Conservation (phyloP, 176 grass and related monocot species). For the Saccharum officinarum region DNA sequence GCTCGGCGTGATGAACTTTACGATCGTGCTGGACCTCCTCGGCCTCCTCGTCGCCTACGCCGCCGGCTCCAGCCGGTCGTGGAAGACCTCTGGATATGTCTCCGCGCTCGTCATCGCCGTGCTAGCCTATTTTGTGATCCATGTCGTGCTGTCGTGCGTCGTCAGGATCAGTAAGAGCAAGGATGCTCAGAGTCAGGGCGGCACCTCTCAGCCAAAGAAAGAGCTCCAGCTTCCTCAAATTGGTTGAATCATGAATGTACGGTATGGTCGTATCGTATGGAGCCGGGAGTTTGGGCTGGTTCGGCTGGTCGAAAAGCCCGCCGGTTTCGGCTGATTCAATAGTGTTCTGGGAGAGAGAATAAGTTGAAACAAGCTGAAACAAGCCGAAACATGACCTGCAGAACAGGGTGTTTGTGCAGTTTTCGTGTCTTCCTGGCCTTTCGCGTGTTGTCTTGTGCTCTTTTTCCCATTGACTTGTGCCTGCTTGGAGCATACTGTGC, state of each 20-base stretch:
- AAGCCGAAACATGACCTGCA: no score
- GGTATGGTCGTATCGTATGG: not conserved
- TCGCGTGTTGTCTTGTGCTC: not conserved
- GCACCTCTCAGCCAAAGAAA: not conserved
- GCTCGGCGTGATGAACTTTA: not conserved
- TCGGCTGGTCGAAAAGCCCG: no score
- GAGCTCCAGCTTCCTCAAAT: not conserved
- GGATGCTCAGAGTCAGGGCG: not conserved
- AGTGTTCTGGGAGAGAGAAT: no score
- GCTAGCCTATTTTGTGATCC: not conserved
- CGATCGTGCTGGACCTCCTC: conserved; percentile 1
- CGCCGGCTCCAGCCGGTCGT: not conserved
- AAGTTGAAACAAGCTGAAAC: no score
- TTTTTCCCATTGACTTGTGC: not conserved
- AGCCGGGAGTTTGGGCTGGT: no score
- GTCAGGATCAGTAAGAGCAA: not conserved
- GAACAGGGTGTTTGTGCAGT: not conserved
- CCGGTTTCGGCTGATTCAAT: no score
- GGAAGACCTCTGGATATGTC: not conserved
- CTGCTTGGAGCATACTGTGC: not conserved
- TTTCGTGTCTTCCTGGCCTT: not conserved
- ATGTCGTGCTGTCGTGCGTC: not conserved
- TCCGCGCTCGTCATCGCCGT: not conserved
- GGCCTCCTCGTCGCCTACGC: not conserved
- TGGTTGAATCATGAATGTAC: not conserved